Evolutionary conservation across 768 basidiomycete genomes (phyloP), one percentile per base, ranked within the genome.

Genomic region (Pisolithus marmoratus): DNA sequence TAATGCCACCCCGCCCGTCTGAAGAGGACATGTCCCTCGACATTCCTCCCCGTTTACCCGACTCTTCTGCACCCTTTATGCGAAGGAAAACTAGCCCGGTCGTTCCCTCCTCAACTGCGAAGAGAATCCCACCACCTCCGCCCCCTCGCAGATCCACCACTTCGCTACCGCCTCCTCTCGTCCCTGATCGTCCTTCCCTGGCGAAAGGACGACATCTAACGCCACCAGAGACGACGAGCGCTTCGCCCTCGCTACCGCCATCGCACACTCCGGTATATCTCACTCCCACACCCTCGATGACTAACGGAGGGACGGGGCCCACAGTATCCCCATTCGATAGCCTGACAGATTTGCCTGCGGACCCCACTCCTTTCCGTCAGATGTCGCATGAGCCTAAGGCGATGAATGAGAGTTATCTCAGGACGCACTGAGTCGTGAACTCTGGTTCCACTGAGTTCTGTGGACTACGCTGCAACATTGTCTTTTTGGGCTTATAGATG

Each of bases 261-360:
- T 50, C 60, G 51, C 49, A 59, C 6, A 48, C 53, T 37, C 60
- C 63, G 17, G 52, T 61, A 36, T 63, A 63, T 46, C 42, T 64
- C 46, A 58, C 67, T 4, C 62, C 72, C 15, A 51, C 70, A 20
- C 70, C 77, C 46, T 72, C 75, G 29, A 50, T 63, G 17, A 72
- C 65, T 48, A 63, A 64, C 48, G 29, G 45, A 31, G 63, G 67
- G 49, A 45, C 24, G 2, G 63, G 61, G 14, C 72, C 76, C 51
- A 75, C 81, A 52, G 66, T 70, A 34, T 84, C 84, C 44, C 83
- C 85, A 22, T 87, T 87, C 54, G 84, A 86, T 58, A 85, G 83
- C 59, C 71, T 76, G 37, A 69, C 71, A 27, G 83, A 86, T 55
- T 63, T 78, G 37, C 66, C 70, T 22, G 58, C 56, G 20, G 70